These are phyloP conservation scores for Pyrenopolyporus hunteri DNA, from an alignment of 495 filamentous ascomycete genomes.

Conservation along the genomic window DNA sequence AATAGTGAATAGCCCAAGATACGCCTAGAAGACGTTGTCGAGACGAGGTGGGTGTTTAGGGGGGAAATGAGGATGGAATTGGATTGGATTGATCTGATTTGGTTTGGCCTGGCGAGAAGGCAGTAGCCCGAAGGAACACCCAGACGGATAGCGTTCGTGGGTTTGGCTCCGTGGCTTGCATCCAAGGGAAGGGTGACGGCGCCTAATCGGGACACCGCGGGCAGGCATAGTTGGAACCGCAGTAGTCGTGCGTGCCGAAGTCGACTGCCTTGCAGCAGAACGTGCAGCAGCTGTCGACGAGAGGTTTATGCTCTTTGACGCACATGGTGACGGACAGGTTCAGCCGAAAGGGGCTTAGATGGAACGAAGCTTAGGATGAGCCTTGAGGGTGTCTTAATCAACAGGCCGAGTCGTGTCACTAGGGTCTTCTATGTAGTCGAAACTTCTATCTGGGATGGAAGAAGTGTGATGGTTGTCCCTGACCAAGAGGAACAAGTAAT, in stretches of 20 bases:
- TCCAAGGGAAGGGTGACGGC: conserved; percentile 15
- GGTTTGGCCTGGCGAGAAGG: no score
- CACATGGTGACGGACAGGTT: conserved; percentile 47
- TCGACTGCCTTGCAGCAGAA: conserved; percentile 60
- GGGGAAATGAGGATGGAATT: not conserved
- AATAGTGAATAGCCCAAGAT: no score
- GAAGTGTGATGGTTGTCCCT: conserved; percentile 9
- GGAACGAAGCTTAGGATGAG: not conserved
- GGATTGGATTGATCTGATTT: no score
- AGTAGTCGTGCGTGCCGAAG: conserved; percentile 60
- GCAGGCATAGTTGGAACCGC: conserved; percentile 51
- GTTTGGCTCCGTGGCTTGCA: conserved; percentile 17
- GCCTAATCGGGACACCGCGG: conserved; percentile 53
- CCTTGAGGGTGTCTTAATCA: conserved; percentile 7
- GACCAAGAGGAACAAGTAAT: conserved; percentile 1
- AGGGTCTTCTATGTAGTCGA: conserved; percentile 3
- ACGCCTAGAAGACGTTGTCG: no score
- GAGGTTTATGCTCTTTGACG: conserved; percentile 52
- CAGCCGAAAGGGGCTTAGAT: conserved; percentile 20
- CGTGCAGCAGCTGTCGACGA: conserved; percentile 59
- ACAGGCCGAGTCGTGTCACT: conserved; percentile 15
- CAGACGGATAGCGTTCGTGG: conserved; percentile 34
- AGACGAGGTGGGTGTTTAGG: no score
- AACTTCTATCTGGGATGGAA: conserved; percentile 16
- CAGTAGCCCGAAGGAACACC: conserved; percentile 25